A percentile compares a stretch with the other conserved stretches of the same genome.
phyloP scores from a whole-genome alignment of 1,139 yeast species.

The Wickerhamiella infanticola region DNA sequence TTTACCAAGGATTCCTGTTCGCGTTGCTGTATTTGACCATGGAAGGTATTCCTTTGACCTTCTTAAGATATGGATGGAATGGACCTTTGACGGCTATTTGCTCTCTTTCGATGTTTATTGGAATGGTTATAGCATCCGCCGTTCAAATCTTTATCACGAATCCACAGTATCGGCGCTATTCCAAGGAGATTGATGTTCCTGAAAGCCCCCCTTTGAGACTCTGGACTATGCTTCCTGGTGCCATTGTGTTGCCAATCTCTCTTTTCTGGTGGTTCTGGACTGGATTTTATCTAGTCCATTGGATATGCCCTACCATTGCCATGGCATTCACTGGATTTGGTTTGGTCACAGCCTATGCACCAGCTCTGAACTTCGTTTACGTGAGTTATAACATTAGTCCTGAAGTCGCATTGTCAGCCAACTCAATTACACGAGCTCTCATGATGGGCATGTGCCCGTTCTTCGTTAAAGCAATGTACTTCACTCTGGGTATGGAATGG shows the following conservation, averaged over 20 bases:
- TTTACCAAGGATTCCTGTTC: slow-evolving; percentile 72
- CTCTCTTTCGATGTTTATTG: background rate
- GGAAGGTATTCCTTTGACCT: slow-evolving; percentile 68
- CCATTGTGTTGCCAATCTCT: slow-evolving; percentile 55
- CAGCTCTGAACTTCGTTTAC: slow-evolving; percentile 65
- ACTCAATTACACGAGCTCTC: slow-evolving; percentile 61
- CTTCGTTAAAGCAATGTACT: slow-evolving; percentile 58
- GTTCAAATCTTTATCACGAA: slow-evolving; percentile 14
- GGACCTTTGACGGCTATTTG: background rate
- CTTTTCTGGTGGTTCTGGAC: slow-evolving; percentile 78
- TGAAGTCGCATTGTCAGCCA: slow-evolving; percentile 79
- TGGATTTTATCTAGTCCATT: slow-evolving; percentile 58
- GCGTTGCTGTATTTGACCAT: slow-evolving; percentile 69
- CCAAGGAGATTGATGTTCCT: slow-evolving; percentile 19
- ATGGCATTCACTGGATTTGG: slow-evolving; percentile 63
- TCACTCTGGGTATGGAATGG: slow-evolving; percentile 58
- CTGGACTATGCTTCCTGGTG: slow-evolving; percentile 57
- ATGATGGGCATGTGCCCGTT: slow-evolving; percentile 65
- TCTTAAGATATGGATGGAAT: slow-evolving; percentile 27
- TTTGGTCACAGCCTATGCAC: slow-evolving; percentile 53
- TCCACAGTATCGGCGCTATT: slow-evolving; percentile 17
- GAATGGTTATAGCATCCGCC: background rate
- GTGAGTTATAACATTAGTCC: slow-evolving; percentile 65
- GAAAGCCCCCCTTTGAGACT: slow-evolving; percentile 57
- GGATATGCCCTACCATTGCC: slow-evolving; percentile 68